Percentiles rank a stretch among this genome's conserved stretches.
Conservation (phyloP, 805 yeast genomes). For the Yamadazyma philogaea region DNA sequence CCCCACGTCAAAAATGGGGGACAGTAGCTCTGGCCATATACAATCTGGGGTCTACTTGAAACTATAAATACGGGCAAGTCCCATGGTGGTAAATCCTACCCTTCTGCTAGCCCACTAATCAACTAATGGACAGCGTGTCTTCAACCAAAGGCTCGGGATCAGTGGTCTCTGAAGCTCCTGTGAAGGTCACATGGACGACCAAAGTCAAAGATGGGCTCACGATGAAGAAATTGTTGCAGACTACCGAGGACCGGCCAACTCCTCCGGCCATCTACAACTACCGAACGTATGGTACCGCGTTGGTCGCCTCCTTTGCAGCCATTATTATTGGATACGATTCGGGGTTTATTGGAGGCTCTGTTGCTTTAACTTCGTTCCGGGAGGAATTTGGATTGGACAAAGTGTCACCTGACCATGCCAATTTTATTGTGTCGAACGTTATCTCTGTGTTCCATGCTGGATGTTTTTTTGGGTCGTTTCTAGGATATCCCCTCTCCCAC, state of each 20-base stretch:
- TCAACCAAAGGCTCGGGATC: slow-evolving; percentile 3
- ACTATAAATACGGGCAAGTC: background rate
- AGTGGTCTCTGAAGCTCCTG: background rate
- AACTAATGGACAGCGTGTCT: slow-evolving; percentile 1
- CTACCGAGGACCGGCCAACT: slow-evolving; percentile 38
- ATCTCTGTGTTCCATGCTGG: slow-evolving; percentile 53
- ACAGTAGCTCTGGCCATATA: background rate
- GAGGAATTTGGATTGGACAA: slow-evolving; percentile 42
- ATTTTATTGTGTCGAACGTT: slow-evolving; percentile 37
- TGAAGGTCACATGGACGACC: background rate
- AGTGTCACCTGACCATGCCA: slow-evolving; percentile 22
- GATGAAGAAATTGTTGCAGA: slow-evolving; percentile 23
- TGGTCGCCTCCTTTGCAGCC: slow-evolving; percentile 49
- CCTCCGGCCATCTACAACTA: slow-evolving; percentile 37
- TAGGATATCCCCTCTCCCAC: slow-evolving; percentile 43
- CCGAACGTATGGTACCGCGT: slow-evolving; percentile 36
- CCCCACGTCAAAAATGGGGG: slow-evolving; percentile 2
- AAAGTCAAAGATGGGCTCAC: slow-evolving; percentile 4
- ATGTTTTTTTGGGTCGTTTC: slow-evolving; percentile 47
- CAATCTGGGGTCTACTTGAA: background rate
- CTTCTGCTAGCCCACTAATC: too few relatives aligned
- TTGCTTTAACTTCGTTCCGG: slow-evolving; percentile 43
- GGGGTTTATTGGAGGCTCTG: slow-evolving; percentile 53
- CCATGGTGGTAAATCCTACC: background rate
- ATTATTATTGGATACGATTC: slow-evolving; percentile 54